phyloP scores from a whole-genome alignment of 2,329 filamentous ascomycete species.

The Sarocladiaceae sp. region DNA sequence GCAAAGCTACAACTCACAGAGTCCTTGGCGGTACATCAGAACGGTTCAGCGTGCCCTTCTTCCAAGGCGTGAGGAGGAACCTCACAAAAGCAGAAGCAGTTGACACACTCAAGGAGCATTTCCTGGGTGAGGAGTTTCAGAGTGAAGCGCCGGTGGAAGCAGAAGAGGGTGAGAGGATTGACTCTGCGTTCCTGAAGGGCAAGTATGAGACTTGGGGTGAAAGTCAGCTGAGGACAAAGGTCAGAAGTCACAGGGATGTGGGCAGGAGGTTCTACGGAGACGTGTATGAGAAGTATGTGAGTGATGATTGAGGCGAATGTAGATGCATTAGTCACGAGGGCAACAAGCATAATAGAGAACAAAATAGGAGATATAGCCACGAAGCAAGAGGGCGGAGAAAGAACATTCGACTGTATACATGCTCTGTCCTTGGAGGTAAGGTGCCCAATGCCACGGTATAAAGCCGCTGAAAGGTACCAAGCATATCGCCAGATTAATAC shows the following conservation, averaged over 20 bases:
- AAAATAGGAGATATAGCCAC: too few relatives aligned
- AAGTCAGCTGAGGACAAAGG: constrained; percentile 48
- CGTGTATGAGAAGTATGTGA: constrained; percentile 43
- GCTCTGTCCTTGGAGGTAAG: too few relatives aligned
- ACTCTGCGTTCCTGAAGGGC: constrained; percentile 45
- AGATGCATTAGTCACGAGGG: too few relatives aligned
- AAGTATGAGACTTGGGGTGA: constrained; percentile 52
- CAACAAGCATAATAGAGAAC: neutral
- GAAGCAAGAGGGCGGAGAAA: too few relatives aligned
- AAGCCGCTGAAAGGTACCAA: too few relatives aligned
- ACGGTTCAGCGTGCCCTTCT: constrained; percentile 40
- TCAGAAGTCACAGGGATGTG: constrained; percentile 45
- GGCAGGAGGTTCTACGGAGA: constrained; percentile 41
- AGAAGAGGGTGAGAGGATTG: constrained; percentile 32
- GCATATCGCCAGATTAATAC: too few relatives aligned
- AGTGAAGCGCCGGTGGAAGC: constrained; percentile 23
- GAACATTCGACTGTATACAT: too few relatives aligned
- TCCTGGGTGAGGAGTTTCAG: constrained; percentile 17
- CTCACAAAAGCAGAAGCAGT: constrained; percentile 40
- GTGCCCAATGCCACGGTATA: too few relatives aligned
- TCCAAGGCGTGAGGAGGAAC: constrained; percentile 44
- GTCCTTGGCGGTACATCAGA: constrained; percentile 30
- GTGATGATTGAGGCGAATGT: constrained; percentile 24
- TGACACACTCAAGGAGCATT: constrained; percentile 32
- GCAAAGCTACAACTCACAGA: constrained; percentile 47